Conservation (phyloP, 352 stramenopile species). For the Phytophthora cactorum region DNA sequence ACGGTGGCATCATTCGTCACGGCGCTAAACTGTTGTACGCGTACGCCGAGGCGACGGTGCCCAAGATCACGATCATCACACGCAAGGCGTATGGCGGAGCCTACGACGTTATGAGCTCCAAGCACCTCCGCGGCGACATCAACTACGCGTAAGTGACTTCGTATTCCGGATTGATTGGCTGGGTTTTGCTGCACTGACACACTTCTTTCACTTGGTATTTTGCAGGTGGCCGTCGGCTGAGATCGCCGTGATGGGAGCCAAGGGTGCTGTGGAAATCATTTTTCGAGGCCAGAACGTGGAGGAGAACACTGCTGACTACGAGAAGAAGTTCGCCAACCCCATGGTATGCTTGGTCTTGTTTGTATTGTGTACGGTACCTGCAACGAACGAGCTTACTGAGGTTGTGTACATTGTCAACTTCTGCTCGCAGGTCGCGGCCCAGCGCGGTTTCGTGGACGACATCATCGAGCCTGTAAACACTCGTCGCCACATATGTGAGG, state of each 20-base stretch:
- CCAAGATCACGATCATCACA: slow-evolving; percentile 99
- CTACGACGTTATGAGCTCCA: slow-evolving; percentile 99
- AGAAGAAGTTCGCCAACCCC: slow-evolving; percentile 96
- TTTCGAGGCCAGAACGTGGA: slow-evolving; percentile 97
- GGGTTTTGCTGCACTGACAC: slow-evolving; percentile 18
- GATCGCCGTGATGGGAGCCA: slow-evolving; percentile 93
- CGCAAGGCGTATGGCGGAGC: slow-evolving; percentile 98
- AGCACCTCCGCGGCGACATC: slow-evolving; percentile 97
- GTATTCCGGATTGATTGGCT: background rate
- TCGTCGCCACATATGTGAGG: slow-evolving; percentile 94
- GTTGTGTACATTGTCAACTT: slow-evolving; percentile 1
- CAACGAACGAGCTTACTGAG: slow-evolving; percentile 18
- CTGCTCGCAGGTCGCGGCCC: slow-evolving; percentile 85
- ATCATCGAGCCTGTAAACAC: slow-evolving; percentile 97
- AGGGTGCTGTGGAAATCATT: slow-evolving; percentile 98
- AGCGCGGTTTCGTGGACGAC: slow-evolving; percentile 98
- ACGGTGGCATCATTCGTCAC: slow-evolving; percentile 95
- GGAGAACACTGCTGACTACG: slow-evolving; percentile 96
- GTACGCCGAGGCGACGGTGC: slow-evolving; percentile 97
- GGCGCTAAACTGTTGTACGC: slow-evolving; percentile 98
- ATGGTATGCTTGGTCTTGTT: slow-evolving; percentile 62
- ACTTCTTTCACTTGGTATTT: slow-evolving; percentile 7
- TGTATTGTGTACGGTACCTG: slow-evolving; percentile 16
- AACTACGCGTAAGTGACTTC: slow-evolving; percentile 93
- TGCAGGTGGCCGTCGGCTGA: slow-evolving; percentile 75